Evolutionary conservation across 768 basidiomycete genomes (phyloP), one percentile per base, ranked within the genome.

Genomic region (Gyrodon lividus): DNA sequence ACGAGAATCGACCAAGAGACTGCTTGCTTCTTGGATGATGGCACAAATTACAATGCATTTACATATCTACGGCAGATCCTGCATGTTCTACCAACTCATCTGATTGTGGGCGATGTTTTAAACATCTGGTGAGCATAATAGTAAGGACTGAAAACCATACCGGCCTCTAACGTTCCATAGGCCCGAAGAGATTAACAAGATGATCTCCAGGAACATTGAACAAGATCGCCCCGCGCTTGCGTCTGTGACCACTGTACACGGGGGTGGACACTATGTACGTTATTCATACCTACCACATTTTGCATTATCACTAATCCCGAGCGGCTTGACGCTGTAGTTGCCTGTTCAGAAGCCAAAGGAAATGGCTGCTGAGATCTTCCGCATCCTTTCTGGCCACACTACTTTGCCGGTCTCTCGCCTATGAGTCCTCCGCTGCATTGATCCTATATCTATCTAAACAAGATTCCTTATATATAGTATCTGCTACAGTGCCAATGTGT

Each of bases 1-100:
- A 62, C 61, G 19, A 59, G 49, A 9, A 46, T 59, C 23, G 56
- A 62, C 45, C 58, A 62, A 34, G 61, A 62, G 50, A 62, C 54
- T 1, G 58, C 58, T 5, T 48, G 46, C 28, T 62, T 59, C 17
- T 35, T 59, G 12, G 55, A 61, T 42, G 51, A 59, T 24, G 58
- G 60, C 20, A 59, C 58, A 5, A 38, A 57, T 6, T 52, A 57
- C 28, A 42, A 39, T 12, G 46, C 58, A 22, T 16, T 26, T 5
- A 26, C 39, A 7, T 55, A 46, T 34, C 35, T 56, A 19, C 50
- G 48, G 5, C 52, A 50, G 6, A 31, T 59, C 16, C 43, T 56
- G 7, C 35, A 23, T 16, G 16, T 37, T 37, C 43, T 56, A 16
- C 58, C 58, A 9, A 57, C 52, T 7, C 54, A 59, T 39, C 5